A percentile compares a stretch with the other conserved stretches of the same genome.
These are phyloP conservation scores for Scleromitrula shiraiana DNA, from an alignment of 2,329 filamentous ascomycete species.

Conservation along the genomic window DNA sequence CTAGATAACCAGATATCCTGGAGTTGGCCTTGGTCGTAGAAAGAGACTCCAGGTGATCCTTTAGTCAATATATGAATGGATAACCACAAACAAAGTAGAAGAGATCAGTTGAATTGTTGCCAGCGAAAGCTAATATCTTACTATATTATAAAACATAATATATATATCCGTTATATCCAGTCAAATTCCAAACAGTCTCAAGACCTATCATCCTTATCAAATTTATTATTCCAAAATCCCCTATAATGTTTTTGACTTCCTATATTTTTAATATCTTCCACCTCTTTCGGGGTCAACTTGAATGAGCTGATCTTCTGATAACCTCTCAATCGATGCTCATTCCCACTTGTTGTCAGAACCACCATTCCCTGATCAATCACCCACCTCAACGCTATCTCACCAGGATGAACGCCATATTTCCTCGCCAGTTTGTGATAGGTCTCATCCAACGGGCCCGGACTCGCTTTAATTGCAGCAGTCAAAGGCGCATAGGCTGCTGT, in stretches of 20 bases:
- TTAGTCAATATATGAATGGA: too few relatives aligned
- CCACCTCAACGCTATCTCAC: constrained; percentile 53
- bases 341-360: constrained; percentile 51
- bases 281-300: constrained; percentile 51
- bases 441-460: constrained; percentile 45
- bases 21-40: too few relatives aligned
- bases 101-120: too few relatives aligned
- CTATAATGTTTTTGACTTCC: constrained; percentile 55
- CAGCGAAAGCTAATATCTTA: too few relatives aligned
- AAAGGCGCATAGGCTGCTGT: constrained; percentile 49
- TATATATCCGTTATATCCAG: too few relatives aligned
- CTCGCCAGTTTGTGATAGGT: constrained; percentile 42
- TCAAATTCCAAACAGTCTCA: constrained; percentile 18
- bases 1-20: too few relatives aligned
- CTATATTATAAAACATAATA: too few relatives aligned
- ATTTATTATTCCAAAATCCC: constrained; percentile 48
- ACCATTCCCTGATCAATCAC: constrained; percentile 51
- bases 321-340: constrained; percentile 47
- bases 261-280: constrained; percentile 45
- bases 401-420: constrained; percentile 51
- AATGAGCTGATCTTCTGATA: constrained; percentile 46
- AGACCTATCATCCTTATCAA: constrained; percentile 43
- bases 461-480: constrained; percentile 40
- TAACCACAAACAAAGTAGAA: too few relatives aligned
- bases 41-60: too few relatives aligned